phyloP scores from a whole-genome alignment of 1,139 yeast species.

The Hansenula sp. region DNA sequence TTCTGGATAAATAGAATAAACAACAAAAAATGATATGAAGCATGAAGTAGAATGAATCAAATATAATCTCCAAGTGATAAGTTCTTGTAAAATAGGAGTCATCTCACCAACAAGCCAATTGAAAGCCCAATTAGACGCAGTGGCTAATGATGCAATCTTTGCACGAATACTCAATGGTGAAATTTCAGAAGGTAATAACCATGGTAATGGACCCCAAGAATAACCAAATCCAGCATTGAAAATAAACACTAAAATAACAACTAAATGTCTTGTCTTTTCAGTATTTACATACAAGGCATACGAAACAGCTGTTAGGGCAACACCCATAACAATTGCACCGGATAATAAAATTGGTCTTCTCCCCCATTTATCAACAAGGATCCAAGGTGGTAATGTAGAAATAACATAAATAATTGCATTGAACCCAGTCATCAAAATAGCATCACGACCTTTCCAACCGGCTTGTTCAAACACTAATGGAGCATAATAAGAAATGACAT shows the following conservation, averaged over 20 bases:
- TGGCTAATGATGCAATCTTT: conserved; percentile 86
- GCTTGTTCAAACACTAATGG: conserved; percentile 93
- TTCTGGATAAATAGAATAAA: conserved; percentile 74
- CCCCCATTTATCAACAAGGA: conserved; percentile 87
- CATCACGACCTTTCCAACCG: conserved; percentile 88
- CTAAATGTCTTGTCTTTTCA: conserved; percentile 61
- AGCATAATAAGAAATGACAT: conserved; percentile 88
- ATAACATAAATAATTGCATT: conserved; percentile 72
- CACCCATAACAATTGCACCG: conserved; percentile 79
- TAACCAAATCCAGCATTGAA: conserved; percentile 86
- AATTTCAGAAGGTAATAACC: conserved; percentile 89
- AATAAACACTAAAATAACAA: conserved; percentile 71
- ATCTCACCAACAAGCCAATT: conserved; percentile 88
- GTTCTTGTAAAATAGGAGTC: conserved; percentile 81
- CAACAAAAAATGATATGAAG: conserved; percentile 64
- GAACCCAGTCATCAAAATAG: conserved; percentile 90
- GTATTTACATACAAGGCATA: conserved; percentile 60
- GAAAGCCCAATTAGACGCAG: conserved; percentile 94
- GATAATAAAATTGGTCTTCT: conserved; percentile 74
- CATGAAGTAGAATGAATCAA: conserved; percentile 79
- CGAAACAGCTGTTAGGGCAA: conserved; percentile 63
- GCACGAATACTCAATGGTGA: conserved; percentile 86
- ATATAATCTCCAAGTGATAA: conserved; percentile 76
- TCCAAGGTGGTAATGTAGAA: conserved; percentile 89
- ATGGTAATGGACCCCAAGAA: conserved; percentile 93